Evolutionary conservation across 192 early-diverging fungal genomes (phyloP), one percentile per base, ranked within the genome.

Genomic region (Coemansia guatemalensis): DNA sequence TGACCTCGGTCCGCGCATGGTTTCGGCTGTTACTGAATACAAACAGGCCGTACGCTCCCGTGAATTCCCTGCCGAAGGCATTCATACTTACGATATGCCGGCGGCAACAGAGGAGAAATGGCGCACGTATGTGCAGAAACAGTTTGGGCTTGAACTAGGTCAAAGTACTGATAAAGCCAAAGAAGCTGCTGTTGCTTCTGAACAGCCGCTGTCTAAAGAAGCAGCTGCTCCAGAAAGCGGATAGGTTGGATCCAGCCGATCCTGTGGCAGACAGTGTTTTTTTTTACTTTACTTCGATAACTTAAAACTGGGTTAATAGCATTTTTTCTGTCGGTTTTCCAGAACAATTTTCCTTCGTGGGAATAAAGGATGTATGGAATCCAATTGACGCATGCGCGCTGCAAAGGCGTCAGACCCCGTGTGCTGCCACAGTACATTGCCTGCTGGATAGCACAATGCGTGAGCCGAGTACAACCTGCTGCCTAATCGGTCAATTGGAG

Each of bases 11-110:
- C 77, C 87, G 12, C 77, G 83, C 26, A 93, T 90, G 68, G 84
- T 81, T n/a, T 72, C 82, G 17, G 97, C 93, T 0, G 48, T 96
- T 47, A 74, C 65, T 30, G 70, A 86, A 64, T 99, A 88, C 73
- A 85, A 82, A 44, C 68, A 82, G 7, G 95, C 94, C 61, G 97
- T 99, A 47, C 87, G 89, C 53, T 50, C 69, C 1, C 62, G 91
- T 33, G 30, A 57, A 44, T 99, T 99, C 79, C 97, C 97, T 18
- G 85, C 84, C 1, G 59, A 66, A 27, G 83, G 82, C 26, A 69
- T 79, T 54, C 89, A 99, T 60, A 92, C 89, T 1, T 99, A 97
- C 73, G 73, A 53, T 1, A 81, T 81, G 73, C 69, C 78, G 26
- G 47, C 73, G 12, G 69, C 67, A 5, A 67, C 73, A 0, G 78